phyloP scores from a whole-genome alignment of 2,329 filamentous ascomycete species.

The Aurifilum marmelostoma region DNA sequence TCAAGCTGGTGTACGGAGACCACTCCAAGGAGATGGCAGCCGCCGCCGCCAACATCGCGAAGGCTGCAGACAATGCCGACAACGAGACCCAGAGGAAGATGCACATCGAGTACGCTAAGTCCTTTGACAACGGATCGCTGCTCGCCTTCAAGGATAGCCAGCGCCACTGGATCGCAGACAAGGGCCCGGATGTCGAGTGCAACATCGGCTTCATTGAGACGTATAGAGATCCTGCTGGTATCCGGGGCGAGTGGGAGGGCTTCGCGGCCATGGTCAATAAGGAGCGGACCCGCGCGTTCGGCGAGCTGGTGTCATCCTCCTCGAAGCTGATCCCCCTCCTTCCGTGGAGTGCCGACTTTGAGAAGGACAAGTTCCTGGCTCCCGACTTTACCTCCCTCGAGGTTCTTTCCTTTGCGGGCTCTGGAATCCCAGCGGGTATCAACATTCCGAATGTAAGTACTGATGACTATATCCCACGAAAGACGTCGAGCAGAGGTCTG shows the following conservation, averaged over 20 bases:
- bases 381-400: slow-evolving; percentile 96
- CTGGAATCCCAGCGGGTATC: slow-evolving; percentile 69
- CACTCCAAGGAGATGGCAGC: slow-evolving; percentile 71
- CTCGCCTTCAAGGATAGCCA: slow-evolving; percentile 81
- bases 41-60: slow-evolving; percentile 68
- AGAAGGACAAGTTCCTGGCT: slow-evolving; percentile 94
- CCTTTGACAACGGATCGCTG: slow-evolving; percentile 74
- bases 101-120: slow-evolving; percentile 73
- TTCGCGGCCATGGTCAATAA: slow-evolving; percentile 85
- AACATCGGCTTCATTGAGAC: slow-evolving; percentile 87
- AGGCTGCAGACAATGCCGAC: slow-evolving; percentile 69
- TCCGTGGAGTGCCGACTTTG: slow-evolving; percentile 86
- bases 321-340: slow-evolving; percentile 84
- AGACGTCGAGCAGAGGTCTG: background rate
- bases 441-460: slow-evolving; percentile 61
- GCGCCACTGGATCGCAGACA: slow-evolving; percentile 80
- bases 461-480: too few relatives aligned
- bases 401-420: slow-evolving; percentile 78
- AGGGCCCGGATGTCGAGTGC: slow-evolving; percentile 77
- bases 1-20: slow-evolving; percentile 76
- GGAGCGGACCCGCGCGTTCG: slow-evolving; percentile 87
- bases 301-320: slow-evolving; percentile 79
- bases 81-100: slow-evolving; percentile 77
- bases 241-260: slow-evolving; percentile 83
- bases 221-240: slow-evolving; percentile 80